Evolutionary conservation across 2,329 filamentous ascomycete species (phyloP).

Genomic region (Blastomyces gilchristii): DNA sequence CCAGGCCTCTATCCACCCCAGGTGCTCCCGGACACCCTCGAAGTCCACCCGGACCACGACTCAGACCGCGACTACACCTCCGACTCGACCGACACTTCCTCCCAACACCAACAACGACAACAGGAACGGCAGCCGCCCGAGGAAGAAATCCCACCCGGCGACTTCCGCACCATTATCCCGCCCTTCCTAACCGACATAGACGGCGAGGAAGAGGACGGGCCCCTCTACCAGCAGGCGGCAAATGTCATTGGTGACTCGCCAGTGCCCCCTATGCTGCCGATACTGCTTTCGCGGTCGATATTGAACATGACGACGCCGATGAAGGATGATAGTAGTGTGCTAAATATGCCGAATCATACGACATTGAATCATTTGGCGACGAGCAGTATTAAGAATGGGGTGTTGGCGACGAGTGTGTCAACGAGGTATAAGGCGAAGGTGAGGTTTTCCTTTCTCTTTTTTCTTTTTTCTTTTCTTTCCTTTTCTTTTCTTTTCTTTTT

Average conservation of each 20-base stretch:
- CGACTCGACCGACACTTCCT: background rate
- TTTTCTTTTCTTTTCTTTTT: constrained; percentile 1
- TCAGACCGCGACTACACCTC: constrained; percentile 25
- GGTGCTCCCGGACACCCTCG: constrained; percentile 29
- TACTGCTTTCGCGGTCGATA: constrained; percentile 90
- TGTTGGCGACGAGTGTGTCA: constrained; percentile 88
- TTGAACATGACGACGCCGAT: constrained; percentile 82
- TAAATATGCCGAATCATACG: constrained; percentile 95
- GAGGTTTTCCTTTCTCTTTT: constrained; percentile 13
- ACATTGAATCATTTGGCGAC: constrained; percentile 94
- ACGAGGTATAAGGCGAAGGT: constrained; percentile 92
- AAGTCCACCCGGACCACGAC: constrained; percentile 14
- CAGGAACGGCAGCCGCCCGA: constrained; percentile 40
- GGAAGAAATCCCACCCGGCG: constrained; percentile 46
- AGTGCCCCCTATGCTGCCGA: constrained; percentile 71
- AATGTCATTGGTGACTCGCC: constrained; percentile 68
- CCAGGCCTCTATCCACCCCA: constrained; percentile 37
- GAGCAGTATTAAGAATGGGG: constrained; percentile 94
- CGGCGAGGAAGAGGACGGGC: constrained; percentile 63
- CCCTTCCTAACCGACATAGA: constrained; percentile 62
- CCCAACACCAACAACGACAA: constrained; percentile 18
- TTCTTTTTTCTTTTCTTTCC: background rate
- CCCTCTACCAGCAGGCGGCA: constrained; percentile 62
- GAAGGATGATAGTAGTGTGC: constrained; percentile 95
- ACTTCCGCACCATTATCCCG: constrained; percentile 66